phyloP scores from a whole-genome alignment of 2,329 filamentous ascomycete genomes.

The Pyrenophora tritici-repentis region DNA sequence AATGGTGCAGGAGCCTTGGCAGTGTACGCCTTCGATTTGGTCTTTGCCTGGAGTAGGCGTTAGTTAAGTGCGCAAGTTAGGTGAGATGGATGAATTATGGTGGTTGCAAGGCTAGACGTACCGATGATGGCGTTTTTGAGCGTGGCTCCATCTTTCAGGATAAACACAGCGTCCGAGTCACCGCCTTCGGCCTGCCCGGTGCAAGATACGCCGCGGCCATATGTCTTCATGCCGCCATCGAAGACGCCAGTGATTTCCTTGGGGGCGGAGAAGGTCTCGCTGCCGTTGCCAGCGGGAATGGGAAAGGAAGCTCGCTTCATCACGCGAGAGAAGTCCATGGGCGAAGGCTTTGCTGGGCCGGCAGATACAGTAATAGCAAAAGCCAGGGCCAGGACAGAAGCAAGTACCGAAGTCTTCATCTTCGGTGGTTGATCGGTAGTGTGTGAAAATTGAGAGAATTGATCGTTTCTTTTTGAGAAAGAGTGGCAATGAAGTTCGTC shows the following conservation, averaged over 20 bases:
- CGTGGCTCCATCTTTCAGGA: slow-evolving; percentile 57
- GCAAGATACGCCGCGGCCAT: slow-evolving; percentile 46
- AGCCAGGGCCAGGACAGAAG: slow-evolving; percentile 35
- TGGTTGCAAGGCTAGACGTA: neutral
- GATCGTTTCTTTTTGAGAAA: slow-evolving; percentile 2
- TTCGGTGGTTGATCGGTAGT: slow-evolving; percentile 17
- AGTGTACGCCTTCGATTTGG: slow-evolving; percentile 47
- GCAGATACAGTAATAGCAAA: slow-evolving; percentile 37
- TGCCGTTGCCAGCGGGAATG: slow-evolving; percentile 37
- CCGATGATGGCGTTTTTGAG: slow-evolving; percentile 62
- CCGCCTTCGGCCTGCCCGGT: slow-evolving; percentile 52
- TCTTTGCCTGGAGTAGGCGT: slow-evolving; percentile 39
- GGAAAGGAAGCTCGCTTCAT: slow-evolving; percentile 39
- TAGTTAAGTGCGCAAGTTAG: neutral
- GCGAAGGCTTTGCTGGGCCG: slow-evolving; percentile 22
- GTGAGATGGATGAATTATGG: too few species aligned
- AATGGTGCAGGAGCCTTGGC: slow-evolving; percentile 54
- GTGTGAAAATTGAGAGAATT: slow-evolving; percentile 7
- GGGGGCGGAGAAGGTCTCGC: slow-evolving; percentile 31
- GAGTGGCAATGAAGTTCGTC: slow-evolving; percentile 20
- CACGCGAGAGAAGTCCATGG: slow-evolving; percentile 26
- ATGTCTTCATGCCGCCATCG: slow-evolving; percentile 43
- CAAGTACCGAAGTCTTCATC: slow-evolving; percentile 40
- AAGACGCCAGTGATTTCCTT: slow-evolving; percentile 33
- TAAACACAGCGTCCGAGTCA: slow-evolving; percentile 57